Conservation (phyloP, 768 basidiomycete genomes). For the Tricholoma bakamatsutake region DNA sequence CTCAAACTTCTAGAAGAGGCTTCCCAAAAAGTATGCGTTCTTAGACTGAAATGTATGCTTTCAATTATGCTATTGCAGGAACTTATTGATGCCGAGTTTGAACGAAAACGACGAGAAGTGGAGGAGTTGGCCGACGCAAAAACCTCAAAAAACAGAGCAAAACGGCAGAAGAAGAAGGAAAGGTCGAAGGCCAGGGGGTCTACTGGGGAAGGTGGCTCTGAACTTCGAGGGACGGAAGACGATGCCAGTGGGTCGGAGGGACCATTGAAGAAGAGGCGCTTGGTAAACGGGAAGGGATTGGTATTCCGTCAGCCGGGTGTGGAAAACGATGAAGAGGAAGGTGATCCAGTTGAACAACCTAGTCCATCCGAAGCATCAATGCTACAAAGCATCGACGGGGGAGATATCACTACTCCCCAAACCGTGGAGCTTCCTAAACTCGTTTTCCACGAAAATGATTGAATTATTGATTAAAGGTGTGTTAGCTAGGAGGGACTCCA, state of each 20-base stretch:
- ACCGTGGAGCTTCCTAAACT: conserved; percentile 8
- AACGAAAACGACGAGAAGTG: conserved; percentile 62
- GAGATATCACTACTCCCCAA: neutral
- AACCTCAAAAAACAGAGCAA: conserved; percentile 93
- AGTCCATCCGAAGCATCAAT: neutral
- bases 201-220: conserved; percentile 19
- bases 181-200: conserved; percentile 43
- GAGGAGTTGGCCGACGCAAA: conserved; percentile 75
- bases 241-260: conserved; percentile 24
- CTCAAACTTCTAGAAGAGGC: conserved; percentile 87
- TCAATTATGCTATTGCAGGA: conserved; percentile 43
- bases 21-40: conserved; percentile 57
- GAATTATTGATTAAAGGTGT: neutral
- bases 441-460: conserved; percentile 8
- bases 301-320: conserved; percentile 42
- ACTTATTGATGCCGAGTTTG: conserved; percentile 65
- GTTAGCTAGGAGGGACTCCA: neutral
- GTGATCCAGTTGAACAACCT: neutral
- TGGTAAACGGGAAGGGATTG: conserved; percentile 75
- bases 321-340: conserved; percentile 28
- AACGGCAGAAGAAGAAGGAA: conserved; percentile 89
- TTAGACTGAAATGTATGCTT: neutral
- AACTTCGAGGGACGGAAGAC: neutral
- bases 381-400: neutral
- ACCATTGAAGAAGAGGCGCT: conserved; percentile 72